Percentiles rank a stretch among this genome's conserved stretches.
These are phyloP conservation scores for Rhizopogon vulgaris DNA, from an alignment of 768 basidiomycete genomes.

Conservation along the genomic window DNA sequence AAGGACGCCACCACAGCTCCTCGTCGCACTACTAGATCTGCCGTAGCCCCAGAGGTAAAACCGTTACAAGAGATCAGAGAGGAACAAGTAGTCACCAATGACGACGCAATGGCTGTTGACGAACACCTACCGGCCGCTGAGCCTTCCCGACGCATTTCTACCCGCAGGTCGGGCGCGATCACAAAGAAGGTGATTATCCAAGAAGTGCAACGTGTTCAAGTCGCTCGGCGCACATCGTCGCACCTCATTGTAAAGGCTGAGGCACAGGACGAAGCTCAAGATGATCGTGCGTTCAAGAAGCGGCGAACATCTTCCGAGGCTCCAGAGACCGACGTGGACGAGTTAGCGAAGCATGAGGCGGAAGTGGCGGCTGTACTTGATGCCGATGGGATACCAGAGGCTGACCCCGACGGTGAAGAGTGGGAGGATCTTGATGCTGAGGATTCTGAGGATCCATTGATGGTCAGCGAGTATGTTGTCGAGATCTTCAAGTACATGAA, in stretches of 20 bases:
- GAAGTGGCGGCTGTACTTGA: constrained; percentile 38
- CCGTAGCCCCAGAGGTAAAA: constrained; percentile 22
- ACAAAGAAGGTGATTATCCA: constrained; percentile 19
- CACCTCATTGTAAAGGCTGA: constrained; percentile 28
- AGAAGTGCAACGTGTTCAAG: constrained; percentile 21
- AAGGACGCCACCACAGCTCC: constrained; percentile 30
- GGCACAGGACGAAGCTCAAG: constrained; percentile 46
- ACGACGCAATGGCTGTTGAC: constrained; percentile 52
- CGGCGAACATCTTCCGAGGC: constrained; percentile 66
- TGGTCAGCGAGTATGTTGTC: constrained; percentile 94
- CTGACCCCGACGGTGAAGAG: constrained; percentile 54
- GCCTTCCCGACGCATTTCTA: constrained; percentile 2
- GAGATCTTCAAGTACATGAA: constrained; percentile 94
- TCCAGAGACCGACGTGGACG: constrained; percentile 45
- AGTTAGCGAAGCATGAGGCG: constrained; percentile 19
- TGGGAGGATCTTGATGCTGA: constrained; percentile 95
- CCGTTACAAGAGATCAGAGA: constrained; percentile 27
- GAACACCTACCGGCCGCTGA: constrained; percentile 24
- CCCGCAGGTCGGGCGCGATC: constrained; percentile 26
- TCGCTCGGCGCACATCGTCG: constrained; percentile 27
- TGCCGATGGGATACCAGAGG: constrained; percentile 48
- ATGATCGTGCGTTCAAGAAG: constrained; percentile 62
- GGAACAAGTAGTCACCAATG: constrained; percentile 29
- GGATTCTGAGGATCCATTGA: constrained; percentile 88
- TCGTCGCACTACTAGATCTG: constrained; percentile 31